Evolutionary conservation across 495 filamentous ascomycete species (phyloP), one percentile per base, ranked within the genome.

Genomic region (Penicillium daleae): DNA sequence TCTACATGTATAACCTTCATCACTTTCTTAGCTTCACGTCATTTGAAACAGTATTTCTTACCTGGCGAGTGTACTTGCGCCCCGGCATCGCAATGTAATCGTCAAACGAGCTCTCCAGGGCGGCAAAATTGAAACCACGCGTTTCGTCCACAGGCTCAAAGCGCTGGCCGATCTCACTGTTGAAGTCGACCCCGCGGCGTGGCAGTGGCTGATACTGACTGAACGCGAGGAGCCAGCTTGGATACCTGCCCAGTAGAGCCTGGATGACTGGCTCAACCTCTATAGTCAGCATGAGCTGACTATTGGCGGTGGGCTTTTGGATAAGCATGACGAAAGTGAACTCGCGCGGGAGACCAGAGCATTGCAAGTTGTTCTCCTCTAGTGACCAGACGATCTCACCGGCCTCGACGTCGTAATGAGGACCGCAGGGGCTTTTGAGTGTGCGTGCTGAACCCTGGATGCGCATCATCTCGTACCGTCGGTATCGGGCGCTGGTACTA

Each of bases 301-400:
- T 74, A n/a, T 75, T 63, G 7, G 71, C 67, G 3, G 62, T 51
- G 0, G 75, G 78, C 32, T 81, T 80, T 39, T 78, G 71, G n/a
- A 82, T 65, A 37, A 85, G 63, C 76, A 85, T 77, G 7, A 81
- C 79, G 65, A 85, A 84, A 19, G 82, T 83, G 58, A 85, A 84
- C 52, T 85, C 83, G 12, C 82, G 74, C n/a, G 83, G 83, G 1
- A 85, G 70, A 9, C 83, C 83, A 6, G 81, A 80, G 8, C 73
- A 71, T 62, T 85, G 82, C 13, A 83, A 67, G 32, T 60, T 71
- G 55, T 85, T 85, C 50, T 85, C 83, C 44, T 82, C 78, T 1
- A 85, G 70, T 0, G 82, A 81, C 83, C 82, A 85, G 13, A 84
- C 75, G 6, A 83, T 69, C 61, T 80, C 76, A 2, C 75, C 80